These are phyloP conservation scores for Phialophora verrucosa DNA, from an alignment of 2,329 filamentous ascomycete genomes.

Conservation along the genomic window DNA sequence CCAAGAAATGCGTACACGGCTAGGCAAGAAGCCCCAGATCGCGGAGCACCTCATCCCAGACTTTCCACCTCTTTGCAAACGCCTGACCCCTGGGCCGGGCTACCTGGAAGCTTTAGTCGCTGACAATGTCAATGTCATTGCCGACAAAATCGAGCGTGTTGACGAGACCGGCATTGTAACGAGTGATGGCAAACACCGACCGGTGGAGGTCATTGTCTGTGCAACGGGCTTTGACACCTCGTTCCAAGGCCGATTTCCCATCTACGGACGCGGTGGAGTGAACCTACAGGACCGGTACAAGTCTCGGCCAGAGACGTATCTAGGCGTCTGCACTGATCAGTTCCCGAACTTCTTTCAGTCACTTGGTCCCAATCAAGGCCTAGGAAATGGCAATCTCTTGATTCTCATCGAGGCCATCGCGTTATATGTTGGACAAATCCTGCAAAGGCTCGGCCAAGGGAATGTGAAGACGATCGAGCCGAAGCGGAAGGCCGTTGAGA, in stretches of 20 bases:
- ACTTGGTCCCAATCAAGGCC: slow-evolving; percentile 44
- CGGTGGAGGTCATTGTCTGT: slow-evolving; percentile 46
- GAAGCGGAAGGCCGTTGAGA: slow-evolving; percentile 51
- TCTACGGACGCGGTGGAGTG: slow-evolving; percentile 43
- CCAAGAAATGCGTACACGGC: slow-evolving; percentile 35
- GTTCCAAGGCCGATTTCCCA: slow-evolving; percentile 45
- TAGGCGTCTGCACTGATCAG: slow-evolving; percentile 44
- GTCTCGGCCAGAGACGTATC: slow-evolving; percentile 44
- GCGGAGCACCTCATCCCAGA: slow-evolving; percentile 48
- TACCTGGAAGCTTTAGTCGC: slow-evolving; percentile 43
- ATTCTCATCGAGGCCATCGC: slow-evolving; percentile 37
- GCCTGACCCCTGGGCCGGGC: slow-evolving; percentile 54
- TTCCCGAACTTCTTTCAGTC: slow-evolving; percentile 48
- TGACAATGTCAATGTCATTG: slow-evolving; percentile 39
- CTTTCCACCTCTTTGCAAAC: slow-evolving; percentile 51
- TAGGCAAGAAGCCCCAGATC: slow-evolving; percentile 45
- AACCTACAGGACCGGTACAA: slow-evolving; percentile 41
- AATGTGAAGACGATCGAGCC: slow-evolving; percentile 54
- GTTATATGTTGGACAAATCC: slow-evolving; percentile 52
- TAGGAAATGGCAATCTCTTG: slow-evolving; percentile 42
- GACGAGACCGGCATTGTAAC: slow-evolving; percentile 38
- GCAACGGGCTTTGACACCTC: slow-evolving; percentile 50
- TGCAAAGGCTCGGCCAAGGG: slow-evolving; percentile 56
- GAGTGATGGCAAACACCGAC: slow-evolving; percentile 43
- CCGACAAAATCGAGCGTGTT: slow-evolving; percentile 25